These are phyloP conservation scores for Cyclaneusma minus DNA, from an alignment of 2,329 filamentous ascomycete species.

Conservation along the genomic window DNA sequence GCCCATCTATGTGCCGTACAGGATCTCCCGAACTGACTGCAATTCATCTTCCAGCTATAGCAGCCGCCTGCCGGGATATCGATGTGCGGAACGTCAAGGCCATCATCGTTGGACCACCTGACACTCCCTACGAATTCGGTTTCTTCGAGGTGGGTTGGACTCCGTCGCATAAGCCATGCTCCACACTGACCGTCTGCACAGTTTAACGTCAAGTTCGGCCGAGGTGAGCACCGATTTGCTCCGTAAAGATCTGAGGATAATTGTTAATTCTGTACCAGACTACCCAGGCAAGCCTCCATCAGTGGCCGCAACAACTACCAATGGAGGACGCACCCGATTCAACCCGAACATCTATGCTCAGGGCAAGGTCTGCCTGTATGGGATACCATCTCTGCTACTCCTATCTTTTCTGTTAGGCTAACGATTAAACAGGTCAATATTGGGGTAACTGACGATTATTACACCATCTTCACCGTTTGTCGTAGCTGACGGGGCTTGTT, in stretches of 20 bases:
- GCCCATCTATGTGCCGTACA: background rate
- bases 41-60: constrained; percentile 43
- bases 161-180: background rate
- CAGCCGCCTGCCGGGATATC: constrained; percentile 72
- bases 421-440: constrained; percentile 52
- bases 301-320: constrained; percentile 66
- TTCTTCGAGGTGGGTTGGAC: constrained; percentile 67
- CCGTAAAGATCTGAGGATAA: constrained; percentile 1
- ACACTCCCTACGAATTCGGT: constrained; percentile 91
- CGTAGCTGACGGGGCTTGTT: constrained; percentile 5
- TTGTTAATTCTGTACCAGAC: constrained; percentile 32
- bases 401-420: constrained; percentile 5
- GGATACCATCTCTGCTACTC: constrained; percentile 9
- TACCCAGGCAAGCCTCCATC: constrained; percentile 58
- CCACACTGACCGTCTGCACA: constrained; percentile 23
- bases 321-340: constrained; percentile 75
- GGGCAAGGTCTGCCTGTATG: constrained; percentile 85
- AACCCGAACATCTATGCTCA: constrained; percentile 92
- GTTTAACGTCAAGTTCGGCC: constrained; percentile 65
- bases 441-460: no score
- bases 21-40: constrained; percentile 9
- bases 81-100: constrained; percentile 82
- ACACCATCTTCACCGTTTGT: constrained; percentile 16
- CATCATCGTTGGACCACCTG: constrained; percentile 80
- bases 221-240: constrained; percentile 33